A percentile compares a stretch with the other conserved stretches of the same genome.
Evolutionary conservation across 2,329 filamentous ascomycete species (phyloP).

Genomic region (Tolypocladium cylindrosporum): DNA sequence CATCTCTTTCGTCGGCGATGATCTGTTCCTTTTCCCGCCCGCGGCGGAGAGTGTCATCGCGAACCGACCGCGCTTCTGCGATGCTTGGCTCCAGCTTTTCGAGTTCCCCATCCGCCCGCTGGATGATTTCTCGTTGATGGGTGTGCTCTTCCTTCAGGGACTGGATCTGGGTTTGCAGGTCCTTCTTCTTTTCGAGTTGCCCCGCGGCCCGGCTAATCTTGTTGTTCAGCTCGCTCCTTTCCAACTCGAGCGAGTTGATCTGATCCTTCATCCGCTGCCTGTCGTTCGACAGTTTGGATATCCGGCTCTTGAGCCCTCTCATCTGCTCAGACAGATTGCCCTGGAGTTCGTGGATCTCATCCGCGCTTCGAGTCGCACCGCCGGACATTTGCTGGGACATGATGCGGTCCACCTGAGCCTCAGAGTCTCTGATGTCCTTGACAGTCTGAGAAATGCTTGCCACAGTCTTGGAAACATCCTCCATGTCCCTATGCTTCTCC

Average conservation of each 20-base stretch:
- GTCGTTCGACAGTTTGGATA: slow-evolving; percentile 58
- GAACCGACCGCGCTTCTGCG: slow-evolving; percentile 61
- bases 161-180: slow-evolving; percentile 61
- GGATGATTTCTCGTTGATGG: slow-evolving; percentile 61
- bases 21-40: slow-evolving; percentile 64
- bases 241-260: slow-evolving; percentile 63
- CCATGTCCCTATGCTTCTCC: slow-evolving; percentile 59
- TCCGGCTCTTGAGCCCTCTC: slow-evolving; percentile 49
- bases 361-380: slow-evolving; percentile 56
- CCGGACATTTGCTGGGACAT: slow-evolving; percentile 65
- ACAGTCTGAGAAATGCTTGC: slow-evolving; percentile 63
- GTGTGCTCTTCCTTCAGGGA: slow-evolving; percentile 58
- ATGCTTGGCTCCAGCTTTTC: slow-evolving; percentile 67
- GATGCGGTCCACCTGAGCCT: slow-evolving; percentile 65
- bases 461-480: slow-evolving; percentile 67
- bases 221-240: slow-evolving; percentile 64
- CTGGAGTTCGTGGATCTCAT: slow-evolving; percentile 75
- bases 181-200: slow-evolving; percentile 72
- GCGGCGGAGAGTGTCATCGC: slow-evolving; percentile 65
- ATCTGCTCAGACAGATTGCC: slow-evolving; percentile 57
- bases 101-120: slow-evolving; percentile 61
- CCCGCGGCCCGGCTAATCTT: slow-evolving; percentile 61
- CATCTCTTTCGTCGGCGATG: slow-evolving; percentile 60
- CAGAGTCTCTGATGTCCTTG: slow-evolving; percentile 61
- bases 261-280: slow-evolving; percentile 61